Evolutionary conservation across 768 basidiomycete genomes (phyloP).

Genomic region (Trametes coccinea): DNA sequence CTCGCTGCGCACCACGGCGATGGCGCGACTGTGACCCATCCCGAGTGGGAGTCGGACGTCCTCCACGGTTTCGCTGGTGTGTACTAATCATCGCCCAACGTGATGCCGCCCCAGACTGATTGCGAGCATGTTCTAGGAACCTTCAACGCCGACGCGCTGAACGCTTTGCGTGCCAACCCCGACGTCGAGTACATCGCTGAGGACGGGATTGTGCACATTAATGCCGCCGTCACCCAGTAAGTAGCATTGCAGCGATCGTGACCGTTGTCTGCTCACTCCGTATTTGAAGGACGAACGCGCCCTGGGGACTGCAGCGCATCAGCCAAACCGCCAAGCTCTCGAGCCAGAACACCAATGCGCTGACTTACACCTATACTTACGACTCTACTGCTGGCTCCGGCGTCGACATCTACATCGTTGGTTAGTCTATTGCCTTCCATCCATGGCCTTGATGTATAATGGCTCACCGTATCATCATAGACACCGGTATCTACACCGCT

Average conservation of each 20-base stretch:
- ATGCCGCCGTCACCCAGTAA: conserved; percentile 18
- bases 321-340: conserved; percentile 15
- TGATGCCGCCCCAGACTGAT: not conserved
- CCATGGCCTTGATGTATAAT: not conserved
- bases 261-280: not conserved
- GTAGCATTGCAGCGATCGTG: not conserved
- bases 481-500: conserved; percentile 26
- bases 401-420: conserved; percentile 47
- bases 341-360: conserved; percentile 12
- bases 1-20: conserved; percentile 10
- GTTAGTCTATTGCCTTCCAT: conserved; percentile 20
- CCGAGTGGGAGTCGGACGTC: conserved; percentile 22
- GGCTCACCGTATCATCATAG: not conserved
- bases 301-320: conserved; percentile 28
- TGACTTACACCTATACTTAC: conserved; percentile 30
- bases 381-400: conserved; percentile 35
- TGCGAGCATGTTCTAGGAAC: conserved; percentile 5
- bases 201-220: conserved; percentile 22
- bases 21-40: conserved; percentile 20
- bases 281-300: conserved; percentile 22
- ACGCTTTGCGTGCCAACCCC: conserved; percentile 21
- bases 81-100: not conserved
- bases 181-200: conserved; percentile 27
- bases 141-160: conserved; percentile 18
- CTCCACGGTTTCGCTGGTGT: conserved; percentile 29